A percentile compares a stretch with the other conserved stretches of the same genome.
These are phyloP conservation scores for Closterium sp. DNA, from an alignment of 139 green algal genomes.

Conservation along the genomic window DNA sequence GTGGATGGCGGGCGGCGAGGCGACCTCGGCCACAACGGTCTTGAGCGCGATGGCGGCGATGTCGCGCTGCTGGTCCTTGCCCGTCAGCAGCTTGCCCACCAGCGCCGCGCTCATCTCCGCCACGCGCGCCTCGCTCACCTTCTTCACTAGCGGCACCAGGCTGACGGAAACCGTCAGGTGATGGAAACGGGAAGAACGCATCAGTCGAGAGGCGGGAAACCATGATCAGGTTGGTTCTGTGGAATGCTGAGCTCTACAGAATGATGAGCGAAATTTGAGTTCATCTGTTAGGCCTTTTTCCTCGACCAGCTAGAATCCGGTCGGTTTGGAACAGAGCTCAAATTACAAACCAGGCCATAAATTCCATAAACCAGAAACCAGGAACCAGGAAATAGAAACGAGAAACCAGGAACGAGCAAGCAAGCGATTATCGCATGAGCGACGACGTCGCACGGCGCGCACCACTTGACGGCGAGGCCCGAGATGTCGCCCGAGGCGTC, in stretches of 20 bases:
- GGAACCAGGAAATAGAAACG: too few relatives aligned
- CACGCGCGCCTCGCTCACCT: constrained; percentile 64
- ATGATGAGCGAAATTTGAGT: not conserved
- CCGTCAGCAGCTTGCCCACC: constrained; percentile 65
- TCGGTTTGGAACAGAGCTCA: not conserved
- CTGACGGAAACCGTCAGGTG: constrained; percentile 16
- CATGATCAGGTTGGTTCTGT: not conserved
- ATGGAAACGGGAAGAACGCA: not conserved
- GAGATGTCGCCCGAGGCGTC: constrained; percentile 85
- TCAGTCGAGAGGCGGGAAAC: not conserved
- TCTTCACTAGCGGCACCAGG: constrained; percentile 79
- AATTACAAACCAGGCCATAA: not conserved
- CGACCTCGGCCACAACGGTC: constrained; percentile 65
- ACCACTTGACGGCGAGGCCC: constrained; percentile 82
- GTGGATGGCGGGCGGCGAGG: not conserved
- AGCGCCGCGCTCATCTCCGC: constrained; percentile 66
- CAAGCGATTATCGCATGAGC: not conserved
- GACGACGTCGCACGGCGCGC: not conserved
- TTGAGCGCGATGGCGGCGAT: constrained; percentile 82
- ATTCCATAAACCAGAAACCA: too few relatives aligned
- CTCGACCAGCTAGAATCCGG: not conserved
- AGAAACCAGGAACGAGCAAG: not conserved
- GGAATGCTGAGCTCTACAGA: not conserved
- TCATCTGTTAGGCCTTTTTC: not conserved
- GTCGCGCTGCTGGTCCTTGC: constrained; percentile 71